Evolutionary conservation across 495 filamentous ascomycete genomes (phyloP).

Genomic region (Penicillium argentinense): DNA sequence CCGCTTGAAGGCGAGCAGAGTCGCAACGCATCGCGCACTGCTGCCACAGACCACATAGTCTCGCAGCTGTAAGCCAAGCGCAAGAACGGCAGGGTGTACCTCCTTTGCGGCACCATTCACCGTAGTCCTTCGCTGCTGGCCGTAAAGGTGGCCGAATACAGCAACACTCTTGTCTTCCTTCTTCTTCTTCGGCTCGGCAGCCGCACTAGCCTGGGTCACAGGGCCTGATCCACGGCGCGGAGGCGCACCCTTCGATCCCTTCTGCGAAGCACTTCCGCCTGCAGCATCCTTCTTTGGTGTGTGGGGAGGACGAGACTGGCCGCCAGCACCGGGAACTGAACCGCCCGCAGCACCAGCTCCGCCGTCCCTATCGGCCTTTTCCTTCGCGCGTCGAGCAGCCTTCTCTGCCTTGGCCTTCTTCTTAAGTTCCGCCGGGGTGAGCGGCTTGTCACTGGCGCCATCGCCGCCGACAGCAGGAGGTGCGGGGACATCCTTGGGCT

Average conservation of each 20-base stretch:
- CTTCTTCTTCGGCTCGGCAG: conserved; percentile 41
- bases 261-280: conserved; percentile 26
- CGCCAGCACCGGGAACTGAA: conserved; percentile 18
- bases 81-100: conserved; percentile 83
- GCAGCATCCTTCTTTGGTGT: conserved; percentile 49
- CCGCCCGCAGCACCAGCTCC: conserved; percentile 27
- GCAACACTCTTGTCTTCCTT: conserved; percentile 71
- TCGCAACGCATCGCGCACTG: conserved; percentile 83
- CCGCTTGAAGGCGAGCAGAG: conserved; percentile 83
- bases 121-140: conserved; percentile 66
- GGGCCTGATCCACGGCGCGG: conserved; percentile 42
- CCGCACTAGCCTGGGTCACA: conserved; percentile 30
- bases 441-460: conserved; percentile 42
- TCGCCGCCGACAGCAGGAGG: conserved; percentile 10
- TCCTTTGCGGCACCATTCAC: conserved; percentile 79
- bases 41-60: conserved; percentile 88
- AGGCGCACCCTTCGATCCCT: conserved; percentile 39
- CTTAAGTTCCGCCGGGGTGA: conserved; percentile 69
- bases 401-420: conserved; percentile 79
- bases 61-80: conserved; percentile 85
- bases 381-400: conserved; percentile 66
- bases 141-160: conserved; percentile 84
- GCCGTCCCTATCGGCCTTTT: conserved; percentile 47
- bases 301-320: conserved; percentile 23
- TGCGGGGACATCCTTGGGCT: conserved; percentile 27